phyloP scores from a whole-genome alignment of 148 eudicot species.

The Camellia granthamiana region DNA sequence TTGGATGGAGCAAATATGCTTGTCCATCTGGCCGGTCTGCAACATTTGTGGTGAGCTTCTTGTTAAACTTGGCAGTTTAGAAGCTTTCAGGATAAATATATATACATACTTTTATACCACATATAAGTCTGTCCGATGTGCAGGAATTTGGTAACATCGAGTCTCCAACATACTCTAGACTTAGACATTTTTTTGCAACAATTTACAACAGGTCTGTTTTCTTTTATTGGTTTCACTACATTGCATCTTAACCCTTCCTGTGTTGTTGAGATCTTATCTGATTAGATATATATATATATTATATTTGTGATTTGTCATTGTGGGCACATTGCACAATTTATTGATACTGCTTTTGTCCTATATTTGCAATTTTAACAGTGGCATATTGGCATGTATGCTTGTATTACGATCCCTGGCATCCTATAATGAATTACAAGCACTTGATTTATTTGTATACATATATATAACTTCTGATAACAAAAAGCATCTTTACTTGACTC shows the following conservation, averaged over 20 bases:
- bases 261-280: background rate
- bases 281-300: too few relatives aligned
- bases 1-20: conserved; percentile 85
- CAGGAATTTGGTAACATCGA: conserved; percentile 97
- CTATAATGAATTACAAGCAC: background rate
- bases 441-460: background rate
- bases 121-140: conserved; percentile 11
- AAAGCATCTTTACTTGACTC: background rate
- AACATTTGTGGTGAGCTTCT: conserved; percentile 68
- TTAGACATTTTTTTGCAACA: conserved; percentile 69
- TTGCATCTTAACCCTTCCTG: background rate
- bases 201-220: conserved; percentile 61
- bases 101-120: background rate
- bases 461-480: background rate
- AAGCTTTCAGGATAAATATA: background rate
- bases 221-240: background rate
- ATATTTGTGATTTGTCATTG: too few relatives aligned
- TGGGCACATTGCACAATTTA: too few relatives aligned
- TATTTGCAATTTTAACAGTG: too few relatives aligned
- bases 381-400: background rate
- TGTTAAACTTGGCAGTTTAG: background rate
- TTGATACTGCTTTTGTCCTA: too few relatives aligned
- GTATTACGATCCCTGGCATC: background rate
- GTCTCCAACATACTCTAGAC: conserved; percentile 75
- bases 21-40: conserved; percentile 75